These are phyloP conservation scores for Theileria parva DNA, from an alignment of 169 alveolate genomes.

Conservation along the genomic window DNA sequence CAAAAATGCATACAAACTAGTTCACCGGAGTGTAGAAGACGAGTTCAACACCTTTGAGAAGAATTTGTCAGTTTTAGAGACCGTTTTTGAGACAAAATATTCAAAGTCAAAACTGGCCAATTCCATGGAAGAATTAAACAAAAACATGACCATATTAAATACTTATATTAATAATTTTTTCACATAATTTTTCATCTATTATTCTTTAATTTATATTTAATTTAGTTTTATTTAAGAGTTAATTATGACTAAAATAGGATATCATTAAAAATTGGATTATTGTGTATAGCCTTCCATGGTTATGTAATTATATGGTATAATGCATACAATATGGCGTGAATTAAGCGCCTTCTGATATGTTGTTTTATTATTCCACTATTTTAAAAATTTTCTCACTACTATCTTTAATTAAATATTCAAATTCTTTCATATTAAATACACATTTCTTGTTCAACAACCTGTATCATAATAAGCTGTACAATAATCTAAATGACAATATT, in stretches of 20 bases:
- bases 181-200: no score
- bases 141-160: slow-evolving; percentile 6
- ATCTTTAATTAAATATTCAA: background rate
- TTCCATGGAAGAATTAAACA: slow-evolving; percentile 16
- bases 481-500: no score
- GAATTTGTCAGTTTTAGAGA: background rate
- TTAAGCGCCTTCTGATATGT: slow-evolving; percentile 16
- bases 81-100: slow-evolving; percentile 6
- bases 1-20: slow-evolving; percentile 8
- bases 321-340: slow-evolving; percentile 8
- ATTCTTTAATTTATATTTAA: no score
- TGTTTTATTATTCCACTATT: background rate
- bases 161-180: background rate
- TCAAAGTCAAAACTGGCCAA: slow-evolving; percentile 17
- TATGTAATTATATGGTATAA: no score
- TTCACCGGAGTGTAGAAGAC: background rate
- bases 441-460: background rate
- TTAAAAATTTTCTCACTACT: background rate
- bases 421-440: background rate
- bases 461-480: no score
- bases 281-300: no score
- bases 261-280: no score
- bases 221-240: no score
- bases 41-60: background rate
- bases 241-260: no score